Conservation (phyloP, 169 alveolate genomes). For the Babesia sp. region DNA sequence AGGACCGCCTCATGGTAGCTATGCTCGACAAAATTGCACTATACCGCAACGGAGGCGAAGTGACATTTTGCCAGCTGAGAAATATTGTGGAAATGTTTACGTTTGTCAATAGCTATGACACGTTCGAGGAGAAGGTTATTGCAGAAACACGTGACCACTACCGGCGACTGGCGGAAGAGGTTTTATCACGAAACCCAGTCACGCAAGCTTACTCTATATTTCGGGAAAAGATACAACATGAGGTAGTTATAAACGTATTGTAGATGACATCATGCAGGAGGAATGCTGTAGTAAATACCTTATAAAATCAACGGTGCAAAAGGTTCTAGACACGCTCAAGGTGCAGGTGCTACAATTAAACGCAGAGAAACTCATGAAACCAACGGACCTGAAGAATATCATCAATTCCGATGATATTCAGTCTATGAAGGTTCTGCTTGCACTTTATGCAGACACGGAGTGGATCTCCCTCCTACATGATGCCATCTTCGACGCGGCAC, state of each 20-base stretch:
- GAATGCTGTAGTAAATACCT: slow-evolving; percentile 20
- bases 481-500: slow-evolving; percentile 32
- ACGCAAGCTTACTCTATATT: slow-evolving; percentile 13
- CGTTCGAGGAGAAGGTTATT: slow-evolving; percentile 30
- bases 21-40: slow-evolving; percentile 8
- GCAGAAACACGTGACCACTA: slow-evolving; percentile 36
- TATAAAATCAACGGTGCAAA: slow-evolving; percentile 5
- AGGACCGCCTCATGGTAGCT: slow-evolving; percentile 26
- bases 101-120: slow-evolving; percentile 28
- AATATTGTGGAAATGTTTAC: slow-evolving; percentile 45
- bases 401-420: background rate
- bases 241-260: slow-evolving; percentile 1
- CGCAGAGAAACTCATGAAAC: slow-evolving; percentile 18
- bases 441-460: slow-evolving; percentile 38
- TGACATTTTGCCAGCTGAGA: slow-evolving; percentile 39
- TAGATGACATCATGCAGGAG: background rate
- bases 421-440: slow-evolving; percentile 11
- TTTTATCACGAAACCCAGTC: slow-evolving; percentile 3
- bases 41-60: slow-evolving; percentile 31
- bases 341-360: slow-evolving; percentile 33
- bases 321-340: slow-evolving; percentile 33
- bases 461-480: slow-evolving; percentile 11
- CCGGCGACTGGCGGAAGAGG: slow-evolving; percentile 4
- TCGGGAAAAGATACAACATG: slow-evolving; percentile 9
- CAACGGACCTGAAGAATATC: slow-evolving; percentile 7